Evolutionary conservation across 345 rosid species (phyloP), one percentile per base, ranked within the genome.

Genomic region (Leavenworthia alabamica): DNA sequence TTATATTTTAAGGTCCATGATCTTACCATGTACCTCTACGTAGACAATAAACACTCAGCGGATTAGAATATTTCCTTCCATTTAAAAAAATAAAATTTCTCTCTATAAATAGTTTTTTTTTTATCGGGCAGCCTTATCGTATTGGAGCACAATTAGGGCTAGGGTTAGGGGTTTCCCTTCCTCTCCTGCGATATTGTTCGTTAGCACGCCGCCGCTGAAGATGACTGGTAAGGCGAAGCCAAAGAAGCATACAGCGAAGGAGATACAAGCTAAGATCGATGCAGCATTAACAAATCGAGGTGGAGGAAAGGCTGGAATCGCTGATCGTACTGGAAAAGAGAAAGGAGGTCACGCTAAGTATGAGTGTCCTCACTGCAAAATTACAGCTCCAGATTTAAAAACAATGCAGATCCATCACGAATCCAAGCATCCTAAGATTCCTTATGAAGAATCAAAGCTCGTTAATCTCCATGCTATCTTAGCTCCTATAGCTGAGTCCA

Each of bases 191-290:
- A 17, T 12, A 15, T 8, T 47, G 16, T 28, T 4, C 50, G 59
- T 51, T n/a, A 6, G 9, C n/a, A n/a, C n/a, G 52, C 63, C 58
- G 60, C 61, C 54, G 28, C 13, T 23, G 75, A 66, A 13, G 48
- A 88, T 88, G 93, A 88, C 96, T 0, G 96, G 96, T 5, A 92
- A 92, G 83, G 96, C 98, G 14, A 89, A 92, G 89, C 98, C 98
- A 11, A 92, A 92, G 93, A 92, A 92, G 89, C 98, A 92, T 76
- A 89, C 98, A 32, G 95, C 98, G 45, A 92, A 92, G 80, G 98
- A 89, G 82, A 75, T 92, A 68, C 82, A 86, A 6, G 70, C 92
- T 11, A 92, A 92, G 80, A 67, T 78, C 39, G 98, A 92, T 69
- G 96, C 96, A 0, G 98, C 98, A 14, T 74, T 79, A 13, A 92